These are phyloP conservation scores for Brassica hybrid DNA, from an alignment of 441 rosid species.

Conservation along the genomic window DNA sequence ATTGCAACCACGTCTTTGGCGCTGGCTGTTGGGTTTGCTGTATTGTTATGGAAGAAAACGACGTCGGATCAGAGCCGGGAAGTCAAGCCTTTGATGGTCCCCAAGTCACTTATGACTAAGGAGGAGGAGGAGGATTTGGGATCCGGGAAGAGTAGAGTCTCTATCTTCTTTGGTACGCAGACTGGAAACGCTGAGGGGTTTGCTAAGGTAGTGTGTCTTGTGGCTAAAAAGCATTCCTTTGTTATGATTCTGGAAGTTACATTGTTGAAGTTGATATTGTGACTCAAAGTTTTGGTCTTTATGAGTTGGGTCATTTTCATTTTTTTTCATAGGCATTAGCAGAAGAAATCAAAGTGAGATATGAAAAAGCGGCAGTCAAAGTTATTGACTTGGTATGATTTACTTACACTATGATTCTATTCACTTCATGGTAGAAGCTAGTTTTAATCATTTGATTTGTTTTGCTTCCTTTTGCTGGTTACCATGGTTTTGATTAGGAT, in stretches of 20 bases:
- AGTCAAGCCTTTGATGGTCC: conserved; percentile 52
- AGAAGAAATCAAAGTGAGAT: conserved; percentile 89
- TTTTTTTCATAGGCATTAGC: conserved; percentile 66
- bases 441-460: not conserved
- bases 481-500: conserved; percentile 55
- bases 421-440: not conserved
- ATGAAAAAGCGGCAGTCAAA: conserved; percentile 82
- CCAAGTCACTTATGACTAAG: conserved; percentile 50
- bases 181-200: conserved; percentile 95
- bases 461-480: not conserved
- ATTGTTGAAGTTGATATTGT: not conserved
- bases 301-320: not conserved
- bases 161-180: conserved; percentile 85
- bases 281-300: not conserved
- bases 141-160: conserved; percentile 64
- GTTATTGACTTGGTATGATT: conserved; percentile 82
- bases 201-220: conserved; percentile 60
- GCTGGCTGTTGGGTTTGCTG: conserved; percentile 53
- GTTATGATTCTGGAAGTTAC: not conserved
- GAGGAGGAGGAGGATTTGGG: conserved; percentile 51
- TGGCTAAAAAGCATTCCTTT: conserved; percentile 27
- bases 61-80: conserved; percentile 56
- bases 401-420: not conserved
- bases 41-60: conserved; percentile 65
- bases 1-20: conserved; percentile 21